Percentiles rank a stretch among this genome's conserved stretches.
Evolutionary conservation across 352 stramenopile genomes (phyloP).

Genomic region (Globisporangium middletonii): DNA sequence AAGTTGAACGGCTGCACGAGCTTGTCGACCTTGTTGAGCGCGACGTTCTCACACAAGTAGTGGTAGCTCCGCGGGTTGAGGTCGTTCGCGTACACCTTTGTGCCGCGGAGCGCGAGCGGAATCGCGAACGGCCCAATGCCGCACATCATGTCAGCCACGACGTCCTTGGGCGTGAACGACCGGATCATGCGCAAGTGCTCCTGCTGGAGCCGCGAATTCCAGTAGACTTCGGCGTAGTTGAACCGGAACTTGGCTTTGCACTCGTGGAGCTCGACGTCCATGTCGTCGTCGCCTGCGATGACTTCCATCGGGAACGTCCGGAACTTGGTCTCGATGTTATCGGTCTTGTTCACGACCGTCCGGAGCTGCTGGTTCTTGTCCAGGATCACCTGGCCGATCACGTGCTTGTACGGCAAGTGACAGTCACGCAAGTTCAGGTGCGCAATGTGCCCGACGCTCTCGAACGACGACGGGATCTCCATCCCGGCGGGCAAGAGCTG

Average conservation of each 20-base stretch:
- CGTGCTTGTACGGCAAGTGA: conserved; percentile 92
- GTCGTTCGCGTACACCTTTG: conserved; percentile 90
- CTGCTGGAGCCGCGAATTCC: conserved; percentile 94
- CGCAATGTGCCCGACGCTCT: conserved; percentile 95
- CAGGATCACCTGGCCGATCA: conserved; percentile 97
- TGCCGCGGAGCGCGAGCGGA: conserved; percentile 84
- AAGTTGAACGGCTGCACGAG: conserved; percentile 87
- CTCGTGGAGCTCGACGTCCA: conserved; percentile 90
- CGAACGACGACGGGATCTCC: conserved; percentile 92
- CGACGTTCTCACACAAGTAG: conserved; percentile 89
- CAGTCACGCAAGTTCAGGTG: conserved; percentile 96
- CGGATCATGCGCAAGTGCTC: conserved; percentile 93
- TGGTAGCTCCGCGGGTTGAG: conserved; percentile 89
- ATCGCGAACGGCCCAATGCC: conserved; percentile 96
- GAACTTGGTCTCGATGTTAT: conserved; percentile 93
- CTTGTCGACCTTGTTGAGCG: conserved; percentile 87
- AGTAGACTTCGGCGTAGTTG: conserved; percentile 97
- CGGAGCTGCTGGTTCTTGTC: conserved; percentile 96
- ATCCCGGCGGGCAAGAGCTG: conserved; percentile 75
- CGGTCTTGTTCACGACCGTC: conserved; percentile 98
- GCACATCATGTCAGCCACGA: conserved; percentile 95
- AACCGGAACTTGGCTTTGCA: conserved; percentile 91
- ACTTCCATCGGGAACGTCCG: conserved; percentile 97
- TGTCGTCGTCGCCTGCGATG: conserved; percentile 80
- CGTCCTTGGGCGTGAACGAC: conserved; percentile 42